Conservation (phyloP, 2,329 filamentous ascomycete species). For the Periconia sp. region DNA sequence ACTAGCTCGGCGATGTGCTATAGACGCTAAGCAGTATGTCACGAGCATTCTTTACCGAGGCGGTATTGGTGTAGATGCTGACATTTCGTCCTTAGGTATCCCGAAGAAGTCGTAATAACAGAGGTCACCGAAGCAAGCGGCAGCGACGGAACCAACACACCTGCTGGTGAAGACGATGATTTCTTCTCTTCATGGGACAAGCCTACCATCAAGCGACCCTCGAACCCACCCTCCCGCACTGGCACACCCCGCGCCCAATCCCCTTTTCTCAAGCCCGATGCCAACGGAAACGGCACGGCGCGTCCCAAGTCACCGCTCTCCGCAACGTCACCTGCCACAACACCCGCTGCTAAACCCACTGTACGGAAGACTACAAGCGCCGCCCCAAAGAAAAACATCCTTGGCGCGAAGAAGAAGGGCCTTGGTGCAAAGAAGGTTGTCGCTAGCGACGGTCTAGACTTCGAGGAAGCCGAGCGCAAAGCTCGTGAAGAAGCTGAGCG, state of each 20-base stretch:
- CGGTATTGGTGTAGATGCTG: background rate
- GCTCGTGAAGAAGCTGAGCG: constrained; percentile 97
- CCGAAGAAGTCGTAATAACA: constrained; percentile 82
- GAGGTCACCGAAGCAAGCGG: constrained; percentile 66
- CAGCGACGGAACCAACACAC: constrained; percentile 72
- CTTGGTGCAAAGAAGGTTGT: constrained; percentile 75
- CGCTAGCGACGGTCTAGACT: constrained; percentile 78
- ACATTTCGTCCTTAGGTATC: constrained; percentile 64
- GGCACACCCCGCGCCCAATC: constrained; percentile 83
- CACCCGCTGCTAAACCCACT: constrained; percentile 64
- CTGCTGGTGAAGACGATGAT: constrained; percentile 87
- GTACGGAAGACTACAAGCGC: constrained; percentile 74
- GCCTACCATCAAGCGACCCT: constrained; percentile 93
- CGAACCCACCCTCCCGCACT: constrained; percentile 88
- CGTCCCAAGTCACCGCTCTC: constrained; percentile 83
- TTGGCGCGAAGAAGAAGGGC: constrained; percentile 74
- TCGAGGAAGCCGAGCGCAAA: constrained; percentile 96
- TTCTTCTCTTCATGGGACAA: constrained; percentile 99
- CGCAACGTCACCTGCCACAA: constrained; percentile 53
- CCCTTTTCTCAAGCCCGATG: constrained; percentile 80
- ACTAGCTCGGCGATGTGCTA: constrained; percentile 81
- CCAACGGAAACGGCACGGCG: constrained; percentile 66
- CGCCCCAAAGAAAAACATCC: constrained; percentile 81
- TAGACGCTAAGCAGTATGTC: constrained; percentile 82
- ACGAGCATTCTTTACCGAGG: constrained; percentile 28